Evolutionary conservation across 371 early-diverging fungal genomes (phyloP).

Genomic region (Mucor piriformis): DNA sequence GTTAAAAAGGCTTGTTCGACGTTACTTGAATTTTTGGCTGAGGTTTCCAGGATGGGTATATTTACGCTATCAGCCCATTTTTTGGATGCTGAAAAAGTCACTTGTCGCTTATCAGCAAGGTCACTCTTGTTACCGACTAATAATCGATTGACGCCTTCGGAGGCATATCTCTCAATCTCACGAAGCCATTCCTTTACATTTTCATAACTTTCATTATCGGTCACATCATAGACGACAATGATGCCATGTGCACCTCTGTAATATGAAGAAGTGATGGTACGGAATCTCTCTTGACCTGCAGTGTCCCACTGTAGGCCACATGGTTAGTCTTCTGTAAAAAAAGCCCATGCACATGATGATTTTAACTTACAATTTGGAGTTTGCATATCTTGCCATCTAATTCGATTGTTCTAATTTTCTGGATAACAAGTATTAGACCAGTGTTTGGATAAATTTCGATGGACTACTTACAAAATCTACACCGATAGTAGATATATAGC

Average conservation of each 20-base stretch:
- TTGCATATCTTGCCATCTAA: constrained; percentile 98
- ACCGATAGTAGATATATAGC: constrained; percentile 99
- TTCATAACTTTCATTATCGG: constrained; percentile 93
- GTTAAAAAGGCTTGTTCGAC: constrained; percentile 96
- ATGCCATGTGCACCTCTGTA: constrained; percentile 99
- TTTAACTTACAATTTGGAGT: constrained; percentile 87
- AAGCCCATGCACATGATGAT: background rate
- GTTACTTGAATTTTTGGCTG: constrained; percentile 90
- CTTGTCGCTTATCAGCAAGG: constrained; percentile 79
- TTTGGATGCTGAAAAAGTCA: constrained; percentile 63
- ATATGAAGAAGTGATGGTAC: constrained; percentile 98
- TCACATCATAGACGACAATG: constrained; percentile 97
- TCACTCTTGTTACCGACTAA: constrained; percentile 99
- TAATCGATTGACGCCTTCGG: constrained; percentile 91
- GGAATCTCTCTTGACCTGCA: constrained; percentile 99
- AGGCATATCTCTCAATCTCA: constrained; percentile 94
- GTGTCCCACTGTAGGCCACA: constrained; percentile 88
- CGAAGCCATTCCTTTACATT: constrained; percentile 96
- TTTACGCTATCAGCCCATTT: constrained; percentile 81
- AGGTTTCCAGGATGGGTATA: constrained; percentile 90
- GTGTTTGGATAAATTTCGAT: background rate
- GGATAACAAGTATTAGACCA: background rate
- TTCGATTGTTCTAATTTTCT: constrained; percentile 99
- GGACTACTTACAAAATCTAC: constrained; percentile 88
- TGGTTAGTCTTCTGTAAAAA: background rate